Evolutionary conservation across 78 protist species (phyloP), one percentile per base, ranked within the genome.

Genomic region (Chrysochromulina tobinii): DNA sequence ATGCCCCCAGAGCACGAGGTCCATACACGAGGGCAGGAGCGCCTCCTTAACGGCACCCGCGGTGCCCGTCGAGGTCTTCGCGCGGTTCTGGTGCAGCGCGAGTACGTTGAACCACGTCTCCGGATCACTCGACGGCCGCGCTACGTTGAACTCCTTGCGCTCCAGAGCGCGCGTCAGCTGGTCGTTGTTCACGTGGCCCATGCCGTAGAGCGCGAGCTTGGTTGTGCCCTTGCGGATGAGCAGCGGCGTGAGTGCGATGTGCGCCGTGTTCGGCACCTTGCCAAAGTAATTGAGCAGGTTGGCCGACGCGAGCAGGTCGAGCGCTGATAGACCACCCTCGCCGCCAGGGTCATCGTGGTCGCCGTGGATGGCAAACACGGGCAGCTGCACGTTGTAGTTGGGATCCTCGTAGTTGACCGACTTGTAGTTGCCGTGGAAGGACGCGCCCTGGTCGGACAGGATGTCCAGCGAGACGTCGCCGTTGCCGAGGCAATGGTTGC

Each of bases 271-370:
- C 25, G 85, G 84, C 17, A 27, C 86, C 59, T 95, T 94, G 7
- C 99, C 99, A 84, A 98, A 97, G 92, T 98, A 98, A 89, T 98
- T 98, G 58, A 99, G 94, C 66, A 98, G 86, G 66, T 92, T 89
- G 0, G 96, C 50, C 9, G 81, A 89, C n/a, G 94, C 9, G 64
- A 99, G 89, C 0, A 98, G 54, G 90, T 99, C 99, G 4, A 98
- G 25, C 0, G 98, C 97, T 4, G 97, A 87, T 1, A 94, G 87
- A 53, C 91, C 89, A 48, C 96, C 98, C 12, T 96, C 96, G n/a
- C 99, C 99, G 8, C 95, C 55, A 1, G 99, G 99, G 75, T 99
- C 99, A 85, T 99, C 99, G 75, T 98, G 99, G 93, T 99, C 98
- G 27, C 87, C 64, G 64, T 59, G 64, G 64, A 59, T 59, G 21